Percentiles rank a stretch among this genome's conserved stretches.
Evolutionary conservation across 2,329 filamentous ascomycete genomes (phyloP).

Genomic region (Cercospora sp.): DNA sequence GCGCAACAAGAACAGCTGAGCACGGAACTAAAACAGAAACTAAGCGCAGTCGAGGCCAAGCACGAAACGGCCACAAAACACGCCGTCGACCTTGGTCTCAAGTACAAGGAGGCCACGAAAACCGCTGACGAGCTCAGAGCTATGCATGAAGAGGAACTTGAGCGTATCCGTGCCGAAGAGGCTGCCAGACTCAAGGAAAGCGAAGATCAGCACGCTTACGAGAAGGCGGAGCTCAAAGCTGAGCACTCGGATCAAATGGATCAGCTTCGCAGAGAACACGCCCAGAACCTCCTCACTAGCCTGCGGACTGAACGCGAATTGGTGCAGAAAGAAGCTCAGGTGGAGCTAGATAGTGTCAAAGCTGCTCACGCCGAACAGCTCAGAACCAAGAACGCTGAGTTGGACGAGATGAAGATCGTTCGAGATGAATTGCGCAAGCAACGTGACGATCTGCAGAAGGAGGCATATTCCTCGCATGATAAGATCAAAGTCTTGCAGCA

Average conservation of each 20-base stretch:
- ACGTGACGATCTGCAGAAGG: not conserved
- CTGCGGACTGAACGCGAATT: not conserved
- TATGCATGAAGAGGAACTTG: conserved; percentile 4
- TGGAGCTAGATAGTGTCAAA: not conserved
- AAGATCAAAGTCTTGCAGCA: not conserved
- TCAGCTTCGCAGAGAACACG: not conserved
- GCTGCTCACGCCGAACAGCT: not conserved
- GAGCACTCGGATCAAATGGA: not conserved
- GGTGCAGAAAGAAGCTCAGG: conserved; percentile 9
- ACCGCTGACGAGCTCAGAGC: not conserved
- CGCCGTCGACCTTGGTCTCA: conserved; percentile 10
- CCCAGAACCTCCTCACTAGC: not conserved
- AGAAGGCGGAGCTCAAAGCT: conserved; percentile 2
- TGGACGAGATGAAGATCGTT: conserved; percentile 12
- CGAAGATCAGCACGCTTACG: conserved; percentile 4
- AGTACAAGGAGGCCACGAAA: conserved; percentile 3
- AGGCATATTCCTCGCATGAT: not conserved
- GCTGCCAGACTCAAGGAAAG: conserved; percentile 5
- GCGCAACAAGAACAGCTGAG: conserved; percentile 15
- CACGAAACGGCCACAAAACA: conserved; percentile 13
- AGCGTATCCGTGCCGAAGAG: not conserved
- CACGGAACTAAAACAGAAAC: conserved; percentile 23
- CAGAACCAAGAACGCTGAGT: conserved; percentile 6
- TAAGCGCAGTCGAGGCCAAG: conserved; percentile 25
- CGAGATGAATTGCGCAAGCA: not conserved